Percentiles rank a stretch among this genome's conserved stretches.
Conservation (phyloP, 2,329 filamentous ascomycete species). For the Calonectria pseudoreteaudii region DNA sequence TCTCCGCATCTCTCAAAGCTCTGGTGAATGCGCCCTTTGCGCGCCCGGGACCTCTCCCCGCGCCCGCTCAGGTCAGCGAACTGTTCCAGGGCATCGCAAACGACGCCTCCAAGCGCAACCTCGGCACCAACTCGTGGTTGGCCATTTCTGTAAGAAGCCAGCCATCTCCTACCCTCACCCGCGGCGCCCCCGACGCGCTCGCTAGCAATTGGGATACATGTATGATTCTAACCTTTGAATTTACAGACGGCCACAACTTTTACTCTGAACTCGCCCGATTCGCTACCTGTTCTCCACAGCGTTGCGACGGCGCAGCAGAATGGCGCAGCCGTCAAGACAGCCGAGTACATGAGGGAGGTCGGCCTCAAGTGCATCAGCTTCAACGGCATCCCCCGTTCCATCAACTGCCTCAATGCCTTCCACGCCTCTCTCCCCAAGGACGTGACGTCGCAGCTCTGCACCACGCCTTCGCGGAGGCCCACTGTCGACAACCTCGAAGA, state of each 20-base stretch:
- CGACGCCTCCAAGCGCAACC: slow-evolving; percentile 70
- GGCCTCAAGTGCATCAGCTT: slow-evolving; percentile 83
- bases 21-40: slow-evolving; percentile 79
- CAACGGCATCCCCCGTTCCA: slow-evolving; percentile 85
- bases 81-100: slow-evolving; percentile 74
- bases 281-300: slow-evolving; percentile 72
- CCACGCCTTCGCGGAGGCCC: slow-evolving; percentile 65
- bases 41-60: slow-evolving; percentile 72
- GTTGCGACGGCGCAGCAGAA: slow-evolving; percentile 52
- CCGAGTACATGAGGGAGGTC: slow-evolving; percentile 80
- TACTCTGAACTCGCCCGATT: slow-evolving; percentile 87
- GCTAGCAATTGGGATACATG: background rate
- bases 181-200: background rate
- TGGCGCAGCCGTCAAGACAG: slow-evolving; percentile 57
- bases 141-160: slow-evolving; percentile 69
- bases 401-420: slow-evolving; percentile 84
- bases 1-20: slow-evolving; percentile 77
- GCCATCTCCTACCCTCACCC: too few relatives aligned
- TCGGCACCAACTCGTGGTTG: slow-evolving; percentile 75
- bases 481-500: slow-evolving; percentile 64
- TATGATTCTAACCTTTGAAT: slow-evolving; percentile 8
- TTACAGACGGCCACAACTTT: slow-evolving; percentile 84
- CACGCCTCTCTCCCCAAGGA: slow-evolving; percentile 69
- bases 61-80: slow-evolving; percentile 71
- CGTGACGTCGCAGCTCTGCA: slow-evolving; percentile 66